phyloP scores from a whole-genome alignment of 2,329 filamentous ascomycete genomes.

The Beauveria pseudobassiana region DNA sequence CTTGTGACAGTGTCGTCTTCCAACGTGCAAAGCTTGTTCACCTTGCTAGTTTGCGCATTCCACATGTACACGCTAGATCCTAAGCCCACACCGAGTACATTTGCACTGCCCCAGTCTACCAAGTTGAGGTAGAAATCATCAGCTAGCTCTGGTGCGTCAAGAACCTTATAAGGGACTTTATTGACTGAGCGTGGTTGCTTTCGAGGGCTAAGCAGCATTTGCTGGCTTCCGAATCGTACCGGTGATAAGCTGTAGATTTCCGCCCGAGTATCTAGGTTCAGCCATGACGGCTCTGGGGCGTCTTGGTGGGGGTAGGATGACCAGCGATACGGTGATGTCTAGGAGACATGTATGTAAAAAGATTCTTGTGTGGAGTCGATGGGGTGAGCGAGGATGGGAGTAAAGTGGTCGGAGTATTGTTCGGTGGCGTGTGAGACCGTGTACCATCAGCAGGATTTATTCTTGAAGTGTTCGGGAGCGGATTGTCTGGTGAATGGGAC shows the following conservation, averaged over 20 bases:
- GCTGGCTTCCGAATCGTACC: slow-evolving; percentile 85
- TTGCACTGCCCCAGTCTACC: slow-evolving; percentile 95
- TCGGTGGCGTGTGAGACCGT: slow-evolving; percentile 75
- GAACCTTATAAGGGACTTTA: slow-evolving; percentile 95
- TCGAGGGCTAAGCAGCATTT: slow-evolving; percentile 83
- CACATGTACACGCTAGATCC: slow-evolving; percentile 96
- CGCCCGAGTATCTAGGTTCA: slow-evolving; percentile 80
- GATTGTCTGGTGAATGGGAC: slow-evolving; percentile 52
- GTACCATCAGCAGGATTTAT: slow-evolving; percentile 56
- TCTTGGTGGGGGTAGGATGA: slow-evolving; percentile 84
- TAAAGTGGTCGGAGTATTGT: slow-evolving; percentile 49
- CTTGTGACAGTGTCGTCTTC: slow-evolving; percentile 93
- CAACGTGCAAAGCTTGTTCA: slow-evolving; percentile 89
- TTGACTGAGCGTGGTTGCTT: slow-evolving; percentile 85
- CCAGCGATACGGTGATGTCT: slow-evolving; percentile 63
- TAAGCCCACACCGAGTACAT: slow-evolving; percentile 86
- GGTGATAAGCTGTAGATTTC: slow-evolving; percentile 95
- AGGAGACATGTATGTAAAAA: slow-evolving; percentile 86
- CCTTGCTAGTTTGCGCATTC: slow-evolving; percentile 85
- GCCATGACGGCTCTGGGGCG: slow-evolving; percentile 78
- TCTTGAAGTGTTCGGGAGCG: slow-evolving; percentile 40
- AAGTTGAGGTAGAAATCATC: slow-evolving; percentile 98
- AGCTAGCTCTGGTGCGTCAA: slow-evolving; percentile 90
- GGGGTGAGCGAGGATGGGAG: slow-evolving; percentile 75
- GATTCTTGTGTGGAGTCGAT: slow-evolving; percentile 93